These are phyloP conservation scores for Gentiana straminea DNA, from an alignment of 257 asterid species.

Conservation along the genomic window DNA sequence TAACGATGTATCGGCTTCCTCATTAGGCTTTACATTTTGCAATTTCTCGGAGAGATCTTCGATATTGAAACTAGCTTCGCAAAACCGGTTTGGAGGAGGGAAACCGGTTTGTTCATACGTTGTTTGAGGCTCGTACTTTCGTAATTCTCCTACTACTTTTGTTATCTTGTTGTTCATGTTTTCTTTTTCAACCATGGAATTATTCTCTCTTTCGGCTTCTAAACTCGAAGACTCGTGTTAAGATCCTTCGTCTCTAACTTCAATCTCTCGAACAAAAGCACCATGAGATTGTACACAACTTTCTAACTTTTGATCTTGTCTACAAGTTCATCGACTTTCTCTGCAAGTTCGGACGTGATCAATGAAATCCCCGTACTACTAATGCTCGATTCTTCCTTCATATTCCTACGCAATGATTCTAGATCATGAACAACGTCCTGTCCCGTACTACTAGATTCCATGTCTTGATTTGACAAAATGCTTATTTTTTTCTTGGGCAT, in stretches of 20 bases:
- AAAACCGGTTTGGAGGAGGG: constrained; percentile 15
- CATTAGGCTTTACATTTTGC: constrained; percentile 19
- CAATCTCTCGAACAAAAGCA: constrained; percentile 26
- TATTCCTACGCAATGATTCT: constrained; percentile 14
- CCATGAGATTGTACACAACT: constrained; percentile 24
- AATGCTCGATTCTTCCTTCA: constrained; percentile 17
- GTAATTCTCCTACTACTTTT: constrained; percentile 29
- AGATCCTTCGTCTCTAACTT: constrained; percentile 28
- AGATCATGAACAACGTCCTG: constrained; percentile 5
- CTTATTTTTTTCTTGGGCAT: constrained; percentile 20
- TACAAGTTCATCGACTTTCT: constrained; percentile 36
- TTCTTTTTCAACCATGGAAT: constrained; percentile 16
- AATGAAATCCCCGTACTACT: constrained; percentile 13
- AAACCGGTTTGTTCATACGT: constrained; percentile 7
- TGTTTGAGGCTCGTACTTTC: constrained; percentile 21
- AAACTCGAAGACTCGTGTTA: constrained; percentile 17
- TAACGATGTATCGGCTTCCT: constrained; percentile 10
- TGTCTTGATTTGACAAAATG: too few relatives aligned
- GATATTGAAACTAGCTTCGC: constrained; percentile 20
- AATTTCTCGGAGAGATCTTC: constrained; percentile 27
- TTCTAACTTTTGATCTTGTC: constrained; percentile 30
- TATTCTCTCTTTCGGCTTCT: constrained; percentile 26
- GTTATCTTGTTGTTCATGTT: constrained; percentile 22
- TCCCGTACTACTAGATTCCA: constrained; percentile 2
- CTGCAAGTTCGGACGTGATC: constrained; percentile 27